Evolutionary conservation across 768 basidiomycete species (phyloP).

Genomic region (Boletus coccyginus): DNA sequence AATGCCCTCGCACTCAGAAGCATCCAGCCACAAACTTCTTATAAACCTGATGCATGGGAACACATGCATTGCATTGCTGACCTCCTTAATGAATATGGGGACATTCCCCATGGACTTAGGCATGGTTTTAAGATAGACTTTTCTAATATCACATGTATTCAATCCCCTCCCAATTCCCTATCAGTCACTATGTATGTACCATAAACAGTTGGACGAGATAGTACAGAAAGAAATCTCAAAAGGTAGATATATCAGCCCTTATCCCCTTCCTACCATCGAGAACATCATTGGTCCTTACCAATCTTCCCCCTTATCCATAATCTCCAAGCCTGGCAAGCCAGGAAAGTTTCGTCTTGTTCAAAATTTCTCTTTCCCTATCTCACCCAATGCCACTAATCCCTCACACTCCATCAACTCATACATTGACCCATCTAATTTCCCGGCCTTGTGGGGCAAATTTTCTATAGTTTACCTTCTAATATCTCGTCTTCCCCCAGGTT

Average conservation of each 20-base stretch:
- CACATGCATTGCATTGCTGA: rapidly evolving
- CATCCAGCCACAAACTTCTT: not conserved
- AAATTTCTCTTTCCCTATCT: not conserved
- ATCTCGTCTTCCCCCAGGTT: no score
- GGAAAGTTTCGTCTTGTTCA: not conserved
- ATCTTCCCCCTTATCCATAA: not conserved
- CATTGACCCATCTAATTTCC: no score
- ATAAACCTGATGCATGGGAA: not conserved
- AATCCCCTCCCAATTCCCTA: not conserved
- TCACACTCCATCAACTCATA: no score
- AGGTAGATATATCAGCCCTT: not conserved
- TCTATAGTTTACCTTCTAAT: no score
- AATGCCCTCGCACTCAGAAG: not conserved
- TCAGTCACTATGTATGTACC: not conserved
- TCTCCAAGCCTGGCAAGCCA: not conserved
- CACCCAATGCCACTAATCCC: no score
- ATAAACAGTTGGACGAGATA: not conserved
- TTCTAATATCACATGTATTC: not conserved
- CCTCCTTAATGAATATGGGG: no score
- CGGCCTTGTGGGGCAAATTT: no score
- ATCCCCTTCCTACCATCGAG: not conserved
- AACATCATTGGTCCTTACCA: not conserved
- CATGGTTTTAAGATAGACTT: not conserved
- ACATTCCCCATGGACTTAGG: not conserved
- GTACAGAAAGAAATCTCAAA: not conserved